A percentile compares a stretch with the other conserved stretches of the same genome.
phyloP scores from a whole-genome alignment of 2,329 filamentous ascomycete species.

The Chaetomium sp. region DNA sequence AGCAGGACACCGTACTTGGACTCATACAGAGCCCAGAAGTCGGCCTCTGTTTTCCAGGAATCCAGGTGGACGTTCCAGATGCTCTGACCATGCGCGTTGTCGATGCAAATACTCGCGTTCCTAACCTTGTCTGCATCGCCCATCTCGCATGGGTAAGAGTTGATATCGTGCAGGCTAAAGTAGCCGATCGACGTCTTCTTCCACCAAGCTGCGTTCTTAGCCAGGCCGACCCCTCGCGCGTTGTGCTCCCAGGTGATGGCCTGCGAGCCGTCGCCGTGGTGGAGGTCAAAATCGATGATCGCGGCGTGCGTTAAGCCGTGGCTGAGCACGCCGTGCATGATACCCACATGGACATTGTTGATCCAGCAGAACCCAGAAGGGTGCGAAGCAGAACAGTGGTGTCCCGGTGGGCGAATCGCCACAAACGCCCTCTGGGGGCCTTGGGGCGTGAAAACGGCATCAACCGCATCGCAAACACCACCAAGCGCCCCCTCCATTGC shows the following conservation, averaged over 20 bases:
- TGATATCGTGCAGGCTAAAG: conserved; percentile 96
- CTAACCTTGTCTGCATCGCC: conserved; percentile 92
- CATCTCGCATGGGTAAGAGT: conserved; percentile 92
- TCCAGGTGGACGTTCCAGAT: conserved; percentile 96
- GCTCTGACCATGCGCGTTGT: conserved; percentile 87
- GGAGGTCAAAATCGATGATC: conserved; percentile 86
- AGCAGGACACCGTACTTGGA: conserved; percentile 69
- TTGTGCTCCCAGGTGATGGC: conserved; percentile 91
- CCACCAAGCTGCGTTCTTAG: conserved; percentile 66
- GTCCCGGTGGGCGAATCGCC: conserved; percentile 84
- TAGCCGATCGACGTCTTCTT: conserved; percentile 90
- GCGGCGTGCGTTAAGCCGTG: conserved; percentile 90
- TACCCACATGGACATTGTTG: conserved; percentile 96
- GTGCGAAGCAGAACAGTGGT: conserved; percentile 84
- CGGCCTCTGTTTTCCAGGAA: conserved; percentile 70
- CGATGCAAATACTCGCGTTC: conserved; percentile 89
- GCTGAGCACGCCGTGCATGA: conserved; percentile 77
- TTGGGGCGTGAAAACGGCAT: conserved; percentile 62
- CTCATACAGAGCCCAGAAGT: conserved; percentile 88
- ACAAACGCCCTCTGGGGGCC: conserved; percentile 78
- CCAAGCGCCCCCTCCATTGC: conserved; percentile 89
- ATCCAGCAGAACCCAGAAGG: conserved; percentile 98
- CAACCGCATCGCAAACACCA: conserved; percentile 87
- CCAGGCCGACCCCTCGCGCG: conserved; percentile 52
- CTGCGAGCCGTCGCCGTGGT: conserved; percentile 94